These are phyloP conservation scores for Halophytophthora batemanensis DNA, from an alignment of 352 stramenopile species.

Conservation along the genomic window DNA sequence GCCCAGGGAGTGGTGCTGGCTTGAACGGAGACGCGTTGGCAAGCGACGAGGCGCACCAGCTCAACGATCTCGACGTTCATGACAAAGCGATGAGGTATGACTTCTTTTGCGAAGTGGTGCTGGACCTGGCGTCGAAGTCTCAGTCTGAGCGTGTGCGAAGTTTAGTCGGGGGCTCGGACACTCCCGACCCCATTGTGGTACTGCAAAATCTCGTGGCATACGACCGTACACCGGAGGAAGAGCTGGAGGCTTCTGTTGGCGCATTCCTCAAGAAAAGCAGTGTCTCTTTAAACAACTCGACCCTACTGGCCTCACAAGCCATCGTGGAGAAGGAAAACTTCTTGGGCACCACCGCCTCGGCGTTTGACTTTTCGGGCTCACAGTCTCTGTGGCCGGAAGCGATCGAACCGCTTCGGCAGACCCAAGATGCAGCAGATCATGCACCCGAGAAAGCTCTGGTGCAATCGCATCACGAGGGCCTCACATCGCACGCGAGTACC, in stretches of 20 bases:
- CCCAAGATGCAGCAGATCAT: neutral
- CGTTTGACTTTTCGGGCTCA: constrained; percentile 15
- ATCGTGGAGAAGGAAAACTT: constrained; percentile 24
- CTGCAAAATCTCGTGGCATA: neutral
- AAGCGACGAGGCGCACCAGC: neutral
- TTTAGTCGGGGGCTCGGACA: neutral
- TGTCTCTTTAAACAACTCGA: neutral
- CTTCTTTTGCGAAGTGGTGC: neutral
- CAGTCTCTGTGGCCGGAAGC: constrained; percentile 18
- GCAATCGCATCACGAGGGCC: neutral
- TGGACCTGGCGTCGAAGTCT: neutral
- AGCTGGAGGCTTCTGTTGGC: too few species aligned
- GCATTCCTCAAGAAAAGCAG: neutral
- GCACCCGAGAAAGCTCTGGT: neutral
- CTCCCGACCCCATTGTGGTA: neutral
- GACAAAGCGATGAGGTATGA: neutral
- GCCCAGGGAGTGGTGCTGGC: neutral
- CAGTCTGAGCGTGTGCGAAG: neutral
- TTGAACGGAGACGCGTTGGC: neutral
- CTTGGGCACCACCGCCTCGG: constrained; percentile 4
- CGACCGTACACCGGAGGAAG: too few species aligned
- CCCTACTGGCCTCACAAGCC: constrained; percentile 13
- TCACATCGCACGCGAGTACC: neutral
- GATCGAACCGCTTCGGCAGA: constrained; percentile 8
- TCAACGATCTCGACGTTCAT: neutral